A percentile compares a stretch with the other conserved stretches of the same genome.
phyloP scores from a whole-genome alignment of 371 early-diverging fungal species.

The Mucor lusitanicus region DNA sequence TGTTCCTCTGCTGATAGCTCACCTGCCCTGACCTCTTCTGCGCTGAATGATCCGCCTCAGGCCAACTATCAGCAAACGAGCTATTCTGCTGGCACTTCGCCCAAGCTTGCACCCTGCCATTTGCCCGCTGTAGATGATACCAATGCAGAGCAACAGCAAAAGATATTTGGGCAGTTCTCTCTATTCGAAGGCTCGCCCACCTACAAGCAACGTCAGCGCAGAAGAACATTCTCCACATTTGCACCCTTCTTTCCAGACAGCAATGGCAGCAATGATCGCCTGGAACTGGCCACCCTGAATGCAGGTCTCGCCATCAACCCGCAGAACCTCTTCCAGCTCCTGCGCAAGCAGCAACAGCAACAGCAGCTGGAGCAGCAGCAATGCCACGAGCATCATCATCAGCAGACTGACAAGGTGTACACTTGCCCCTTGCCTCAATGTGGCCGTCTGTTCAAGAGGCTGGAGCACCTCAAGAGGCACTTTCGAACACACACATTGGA shows the following conservation, averaged over 20 bases:
- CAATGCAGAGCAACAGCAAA: slow-evolving; percentile 19
- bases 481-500: slow-evolving; percentile 79
- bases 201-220: slow-evolving; percentile 68
- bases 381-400: background rate
- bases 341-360: background rate
- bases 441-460: slow-evolving; percentile 65
- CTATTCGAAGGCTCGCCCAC: slow-evolving; percentile 67
- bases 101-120: background rate
- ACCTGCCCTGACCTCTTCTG: background rate
- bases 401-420: slow-evolving; percentile 8
- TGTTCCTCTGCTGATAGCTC: background rate
- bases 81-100: slow-evolving; percentile 15
- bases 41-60: background rate
- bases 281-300: slow-evolving; percentile 16
- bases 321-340: slow-evolving; percentile 8
- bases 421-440: slow-evolving; percentile 48
- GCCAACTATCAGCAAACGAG: background rate
- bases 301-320: slow-evolving; percentile 13
- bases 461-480: slow-evolving; percentile 85
- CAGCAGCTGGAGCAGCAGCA: background rate
- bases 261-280: slow-evolving; percentile 5
- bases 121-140: background rate
- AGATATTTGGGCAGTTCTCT: slow-evolving; percentile 57
- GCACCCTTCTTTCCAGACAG: slow-evolving; percentile 6
- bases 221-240: slow-evolving; percentile 44